Evolutionary conservation across 2,329 filamentous ascomycete species (phyloP), one percentile per base, ranked within the genome.

Genomic region (Fusarium subtropicale): DNA sequence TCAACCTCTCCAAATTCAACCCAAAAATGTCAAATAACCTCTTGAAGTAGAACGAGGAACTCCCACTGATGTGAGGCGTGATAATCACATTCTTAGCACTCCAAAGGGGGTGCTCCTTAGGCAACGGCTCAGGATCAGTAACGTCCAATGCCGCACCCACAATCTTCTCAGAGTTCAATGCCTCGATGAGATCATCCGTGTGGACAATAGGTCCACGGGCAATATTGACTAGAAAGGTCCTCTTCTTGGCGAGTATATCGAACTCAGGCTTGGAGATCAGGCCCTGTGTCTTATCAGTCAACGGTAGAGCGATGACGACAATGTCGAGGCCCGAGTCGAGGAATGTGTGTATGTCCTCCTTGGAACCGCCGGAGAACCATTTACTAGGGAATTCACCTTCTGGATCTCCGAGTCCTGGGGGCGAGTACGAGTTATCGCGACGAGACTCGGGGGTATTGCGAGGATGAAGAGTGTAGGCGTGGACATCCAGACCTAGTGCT

Each of bases 121-220:
- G 91, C 66, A 95, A 76, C 1, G 92, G 92, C 77, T 95, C 92
- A 0, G 92, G 92, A 64, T 94, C 91, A 3, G 92, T 91, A 1
- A 95, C 92, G 75, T 94, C 92, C 41, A 95, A 79, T 2, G 91
- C 91, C 0, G 92, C 92, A 31, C 92, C 92, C 5, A 82, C 74
- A 48, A 84, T 81, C 18, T 75, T 48, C 7, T 76, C 82, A 5
- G 66, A 66, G 39, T 85, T 79, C 13, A 94, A 79, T 0, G 91
- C 90, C 2, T 81, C 81, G 20, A 93, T 84, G 52, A 95, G 76
- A 3, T 87, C 90, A 3, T 85, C 79, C 3, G 83, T 84, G 50
- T 83, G 73, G 24, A 87, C 75, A 16, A 86, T 79, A 0, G 80
- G 79, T 0, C 84, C 92, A 3, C 92, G 86, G 0, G 89, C 88